Evolutionary conservation across 129 eudicot genomes (phyloP).

Genomic region (Saussurea involucrata): DNA sequence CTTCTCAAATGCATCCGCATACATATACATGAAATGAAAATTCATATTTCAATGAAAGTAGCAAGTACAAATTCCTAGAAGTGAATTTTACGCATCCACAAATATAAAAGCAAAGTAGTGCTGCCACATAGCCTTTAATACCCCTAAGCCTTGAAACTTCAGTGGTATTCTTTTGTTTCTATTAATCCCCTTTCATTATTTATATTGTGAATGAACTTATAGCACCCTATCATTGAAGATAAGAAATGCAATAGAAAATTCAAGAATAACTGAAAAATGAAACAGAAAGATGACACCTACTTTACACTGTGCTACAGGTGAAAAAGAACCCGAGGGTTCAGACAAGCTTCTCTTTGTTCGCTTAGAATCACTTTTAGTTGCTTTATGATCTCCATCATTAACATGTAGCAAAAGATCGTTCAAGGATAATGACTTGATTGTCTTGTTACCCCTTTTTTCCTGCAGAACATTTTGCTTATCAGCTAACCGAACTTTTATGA

Average conservation of each 20-base stretch:
- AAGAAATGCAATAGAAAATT: not conserved
- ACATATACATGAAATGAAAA: not conserved
- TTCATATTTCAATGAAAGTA: not conserved
- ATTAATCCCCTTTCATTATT: not conserved
- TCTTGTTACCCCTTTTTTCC: conserved; percentile 38
- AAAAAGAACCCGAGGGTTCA: conserved; percentile 45
- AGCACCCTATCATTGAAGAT: not conserved
- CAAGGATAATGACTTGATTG: conserved; percentile 29
- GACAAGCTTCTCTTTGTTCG: conserved; percentile 43
- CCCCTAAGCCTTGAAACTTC: not conserved
- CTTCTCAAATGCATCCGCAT: not conserved
- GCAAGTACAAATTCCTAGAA: not conserved
- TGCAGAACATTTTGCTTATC: conserved; percentile 36
- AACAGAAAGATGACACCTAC: conserved; percentile 38
- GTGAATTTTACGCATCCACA: not conserved
- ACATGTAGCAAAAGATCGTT: conserved; percentile 53
- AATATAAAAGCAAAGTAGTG: not conserved
- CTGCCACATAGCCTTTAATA: not conserved
- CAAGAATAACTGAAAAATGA: not conserved
- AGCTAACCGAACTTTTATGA: not conserved
- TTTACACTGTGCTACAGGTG: conserved; percentile 47
- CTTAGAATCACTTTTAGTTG: conserved; percentile 30
- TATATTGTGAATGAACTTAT: not conserved
- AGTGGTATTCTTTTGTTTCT: not conserved
- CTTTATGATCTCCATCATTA: conserved; percentile 25